Percentiles rank a stretch among this genome's conserved stretches.
Evolutionary conservation across 2,329 filamentous ascomycete species (phyloP).

Genomic region (Trichoderma simmonsii): DNA sequence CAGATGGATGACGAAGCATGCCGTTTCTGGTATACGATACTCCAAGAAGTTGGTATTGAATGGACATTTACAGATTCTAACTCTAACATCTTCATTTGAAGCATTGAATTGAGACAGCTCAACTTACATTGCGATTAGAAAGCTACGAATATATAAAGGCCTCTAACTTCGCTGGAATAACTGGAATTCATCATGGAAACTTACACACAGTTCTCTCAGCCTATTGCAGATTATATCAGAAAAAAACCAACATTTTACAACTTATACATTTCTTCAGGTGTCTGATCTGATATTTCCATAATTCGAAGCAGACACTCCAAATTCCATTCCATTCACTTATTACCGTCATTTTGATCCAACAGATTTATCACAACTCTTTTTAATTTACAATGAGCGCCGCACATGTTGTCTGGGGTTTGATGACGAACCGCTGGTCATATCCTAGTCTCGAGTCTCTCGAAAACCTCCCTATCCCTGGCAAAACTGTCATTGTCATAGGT

Average conservation of each 20-base stretch:
- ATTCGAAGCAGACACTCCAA: background rate
- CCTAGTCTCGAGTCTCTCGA: background rate
- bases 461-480: conserved; percentile 20
- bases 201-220: background rate
- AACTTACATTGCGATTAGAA: background rate
- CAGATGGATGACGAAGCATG: background rate
- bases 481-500: conserved; percentile 38
- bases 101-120: background rate
- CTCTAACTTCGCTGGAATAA: background rate
- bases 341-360: background rate
- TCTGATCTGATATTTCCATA: background rate
- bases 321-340: background rate
- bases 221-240: background rate
- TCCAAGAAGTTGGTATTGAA: background rate
- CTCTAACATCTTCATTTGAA: background rate
- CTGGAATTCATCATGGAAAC: background rate
- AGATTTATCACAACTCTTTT: background rate
- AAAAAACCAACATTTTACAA: background rate
- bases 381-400: background rate
- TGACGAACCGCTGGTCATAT: conserved; percentile 8
- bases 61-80: background rate
- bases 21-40: background rate
- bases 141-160: background rate
- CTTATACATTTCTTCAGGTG: background rate
- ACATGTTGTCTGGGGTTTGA: background rate